Evolutionary conservation across 192 early-diverging fungal genomes (phyloP), one percentile per base, ranked within the genome.

Genomic region (Backusella macrospora): DNA sequence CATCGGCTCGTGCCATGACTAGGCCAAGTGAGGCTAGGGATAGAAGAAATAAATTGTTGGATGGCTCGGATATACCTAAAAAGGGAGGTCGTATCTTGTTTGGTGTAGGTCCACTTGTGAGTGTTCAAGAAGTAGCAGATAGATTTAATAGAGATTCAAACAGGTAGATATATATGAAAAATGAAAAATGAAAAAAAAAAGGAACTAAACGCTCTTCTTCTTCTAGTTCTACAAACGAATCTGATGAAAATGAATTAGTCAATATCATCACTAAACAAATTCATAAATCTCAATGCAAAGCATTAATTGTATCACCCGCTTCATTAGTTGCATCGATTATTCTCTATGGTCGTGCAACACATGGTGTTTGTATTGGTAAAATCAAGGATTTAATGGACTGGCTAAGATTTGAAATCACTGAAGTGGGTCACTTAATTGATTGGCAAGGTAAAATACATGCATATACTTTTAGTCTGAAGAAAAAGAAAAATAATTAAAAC

Each of bases 1-100:
- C 45, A 0, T 12, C 45, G 2, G 38, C 73, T 9, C 55, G 65
- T 23, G 47, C 63, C 6, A 59, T 59, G 21, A 23, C 52, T 10
- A 16, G 73, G 45, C 78, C 78, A 4, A 79, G 78, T 72, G 70
- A 79, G 42, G 63, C 78, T 1, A 79, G 72, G 73, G 78, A 79
- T 46, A 71, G 45, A 67, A 49, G 78, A 4, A 75, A 75, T 15
- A 65, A 55, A 16, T n/a, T 44, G 14, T 18, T 63, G 15, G 76
- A 77, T 29, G 70, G 64, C n/a, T 55, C 23, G 40, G 62, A 62
- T 39, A n/a, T 48, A 5, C 70, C 70, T 15, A 47, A 59, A 18
- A 69, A 73, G 12, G 68, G 71, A 49, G 78, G 78, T 13, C 62
- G 70, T 14, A 74, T 72, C 5, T 13, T 68, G 3, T 44, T 79